Conservation (phyloP, 768 basidiomycete species). For the Xerocomus potaroensis region DNA sequence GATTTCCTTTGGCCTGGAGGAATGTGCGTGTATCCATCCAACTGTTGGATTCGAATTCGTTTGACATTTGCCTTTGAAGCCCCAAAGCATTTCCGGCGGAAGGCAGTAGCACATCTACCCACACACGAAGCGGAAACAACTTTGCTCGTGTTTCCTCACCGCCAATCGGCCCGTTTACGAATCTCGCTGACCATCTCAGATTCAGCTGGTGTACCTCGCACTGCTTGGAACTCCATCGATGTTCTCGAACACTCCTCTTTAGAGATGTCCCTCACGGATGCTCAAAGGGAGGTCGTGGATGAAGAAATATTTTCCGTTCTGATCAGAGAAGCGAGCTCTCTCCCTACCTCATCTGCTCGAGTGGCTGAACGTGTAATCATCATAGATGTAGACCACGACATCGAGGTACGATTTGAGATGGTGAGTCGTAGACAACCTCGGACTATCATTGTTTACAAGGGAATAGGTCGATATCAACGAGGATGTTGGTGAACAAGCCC, state of each 20-base stretch:
- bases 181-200: conserved; percentile 47
- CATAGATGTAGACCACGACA: conserved; percentile 69
- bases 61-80: conserved; percentile 42
- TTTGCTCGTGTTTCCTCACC: conserved; percentile 57
- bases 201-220: conserved; percentile 29
- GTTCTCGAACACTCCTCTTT: conserved; percentile 35
- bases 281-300: conserved; percentile 72
- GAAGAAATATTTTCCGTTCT: conserved; percentile 75
- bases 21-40: conserved; percentile 50
- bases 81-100: conserved; percentile 55
- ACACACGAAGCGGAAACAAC: conserved; percentile 41
- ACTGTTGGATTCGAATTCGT: background rate
- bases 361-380: conserved; percentile 76
- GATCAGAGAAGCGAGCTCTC: conserved; percentile 69
- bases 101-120: conserved; percentile 67
- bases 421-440: conserved; percentile 36
- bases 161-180: conserved; percentile 58
- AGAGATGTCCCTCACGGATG: conserved; percentile 49
- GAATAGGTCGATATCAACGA: conserved; percentile 34
- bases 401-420: conserved; percentile 69
- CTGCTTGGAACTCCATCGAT: conserved; percentile 37
- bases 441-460: conserved; percentile 1
- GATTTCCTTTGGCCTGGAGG: conserved; percentile 76
- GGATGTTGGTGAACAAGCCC: conserved; percentile 6
- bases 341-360: conserved; percentile 72